phyloP scores from a whole-genome alignment of 768 basidiomycete genomes.

The Leccinum disarticulatum region DNA sequence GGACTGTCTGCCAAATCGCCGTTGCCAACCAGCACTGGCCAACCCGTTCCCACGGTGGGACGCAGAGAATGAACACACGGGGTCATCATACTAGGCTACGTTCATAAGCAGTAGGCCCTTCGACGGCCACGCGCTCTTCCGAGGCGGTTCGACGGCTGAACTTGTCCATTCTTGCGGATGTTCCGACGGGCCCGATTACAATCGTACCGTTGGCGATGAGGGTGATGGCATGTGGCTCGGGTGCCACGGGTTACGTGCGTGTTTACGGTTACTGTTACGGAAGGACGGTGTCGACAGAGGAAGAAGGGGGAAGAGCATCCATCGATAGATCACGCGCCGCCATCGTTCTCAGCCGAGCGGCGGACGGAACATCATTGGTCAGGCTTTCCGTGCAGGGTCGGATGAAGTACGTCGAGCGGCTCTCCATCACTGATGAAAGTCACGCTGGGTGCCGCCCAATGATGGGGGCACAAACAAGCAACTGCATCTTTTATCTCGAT shows the following conservation, averaged over 20 bases:
- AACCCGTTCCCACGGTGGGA: not conserved
- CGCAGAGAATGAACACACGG: constrained; percentile 1
- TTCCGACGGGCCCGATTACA: constrained; percentile 5
- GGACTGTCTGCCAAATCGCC: not conserved
- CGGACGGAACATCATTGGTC: not conserved
- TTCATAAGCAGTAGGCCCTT: constrained; percentile 14
- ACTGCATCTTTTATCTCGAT: not conserved
- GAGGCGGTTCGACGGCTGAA: not conserved
- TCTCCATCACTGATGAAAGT: not conserved
- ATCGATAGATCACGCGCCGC: constrained; percentile 9
- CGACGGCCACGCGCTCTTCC: constrained; percentile 11
- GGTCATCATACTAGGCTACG: constrained; percentile 1
- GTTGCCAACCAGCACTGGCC: not conserved
- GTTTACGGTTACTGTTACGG: not conserved
- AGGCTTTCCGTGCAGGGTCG: constrained; percentile 15
- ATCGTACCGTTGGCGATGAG: not conserved
- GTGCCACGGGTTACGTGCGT: not conserved
- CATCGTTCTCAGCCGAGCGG: constrained; percentile 1
- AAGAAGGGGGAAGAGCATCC: not conserved
- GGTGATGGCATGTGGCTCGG: not conserved
- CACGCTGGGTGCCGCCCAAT: not conserved
- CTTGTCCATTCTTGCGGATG: constrained; percentile 1
- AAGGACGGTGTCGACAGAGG: not conserved
- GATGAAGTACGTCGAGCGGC: constrained; percentile 4
- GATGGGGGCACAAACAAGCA: not conserved